Base-by-base conservation (phyloP, 2,329 filamentous ascomycete genomes). In the Neofusicoccum laricinum region DNA sequence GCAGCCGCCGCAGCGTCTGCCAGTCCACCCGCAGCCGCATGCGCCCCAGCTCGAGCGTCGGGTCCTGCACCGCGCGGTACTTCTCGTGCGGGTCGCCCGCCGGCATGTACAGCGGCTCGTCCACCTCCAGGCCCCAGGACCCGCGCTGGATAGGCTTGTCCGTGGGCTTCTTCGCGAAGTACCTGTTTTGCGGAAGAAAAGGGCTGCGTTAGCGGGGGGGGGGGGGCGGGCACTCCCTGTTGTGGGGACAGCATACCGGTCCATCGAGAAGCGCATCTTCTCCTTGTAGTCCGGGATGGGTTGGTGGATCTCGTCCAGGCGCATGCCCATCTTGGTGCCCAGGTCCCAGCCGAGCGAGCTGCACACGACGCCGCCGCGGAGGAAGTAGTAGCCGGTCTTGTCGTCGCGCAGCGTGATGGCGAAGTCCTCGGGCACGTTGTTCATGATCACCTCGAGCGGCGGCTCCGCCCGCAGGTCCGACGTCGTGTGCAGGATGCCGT, bases 201-300 rank as follows among this genome's bases (percentile, higher is more conserved):
- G n/a, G 12, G 4, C 6, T 53, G 10, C 19, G 14, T 32, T 19
- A 41, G 11, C 15, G 10, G 32, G 36, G 5, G 41, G 6, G 1
- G 40, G 11, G 14, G 17, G n/a, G 36, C 4, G n/a, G n/a, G n/a
- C n/a, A n/a, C n/a, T n/a, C n/a, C 12, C 3, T 19, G 30, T 5
- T 7, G 12, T 15, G 8, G 7, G 38, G 14, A 61, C 5, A 11
- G 10, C 84, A 58, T 77, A 92, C 85, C 91, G 83, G 71, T 96
- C 91, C 89, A 96, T 93, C 45, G 90, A 93, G 67, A 92, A 90
- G 41, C 90, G 85, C 90, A 96, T 93, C 79, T 93, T 96, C 73
- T 91, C 89, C 68, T 90, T 90, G 75, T 94, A 96, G 70, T 95
- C 90, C 0, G 92, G 92, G 21, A 96, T 89, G 0, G 85, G 82